These are phyloP conservation scores for Reticulascus tulasneorum DNA, from an alignment of 2,329 filamentous ascomycete species.

Conservation along the genomic window DNA sequence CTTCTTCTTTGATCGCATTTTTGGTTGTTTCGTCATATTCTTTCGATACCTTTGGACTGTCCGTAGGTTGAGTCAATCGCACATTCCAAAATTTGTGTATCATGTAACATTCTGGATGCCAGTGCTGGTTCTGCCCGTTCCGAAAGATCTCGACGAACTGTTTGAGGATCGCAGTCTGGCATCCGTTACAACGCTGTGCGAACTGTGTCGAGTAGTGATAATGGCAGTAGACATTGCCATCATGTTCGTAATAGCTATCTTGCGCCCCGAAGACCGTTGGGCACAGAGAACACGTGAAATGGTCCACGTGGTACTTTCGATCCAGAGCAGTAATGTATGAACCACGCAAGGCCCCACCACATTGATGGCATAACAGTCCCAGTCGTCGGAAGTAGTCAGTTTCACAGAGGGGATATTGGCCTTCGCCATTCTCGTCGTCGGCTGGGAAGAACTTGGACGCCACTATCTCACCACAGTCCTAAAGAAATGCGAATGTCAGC, in stretches of 20 bases:
- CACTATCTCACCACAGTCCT: slow-evolving; percentile 97
- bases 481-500: slow-evolving; percentile 12
- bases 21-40: slow-evolving; percentile 59
- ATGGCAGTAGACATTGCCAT: slow-evolving; percentile 94
- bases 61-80: slow-evolving; percentile 63
- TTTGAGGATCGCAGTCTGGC: slow-evolving; percentile 94
- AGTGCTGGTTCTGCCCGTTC: slow-evolving; percentile 97
- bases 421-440: slow-evolving; percentile 79
- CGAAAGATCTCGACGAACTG: slow-evolving; percentile 99
- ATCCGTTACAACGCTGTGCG: slow-evolving; percentile 93
- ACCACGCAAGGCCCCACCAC: slow-evolving; percentile 85
- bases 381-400: slow-evolving; percentile 95
- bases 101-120: slow-evolving; percentile 99
- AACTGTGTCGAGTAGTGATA: slow-evolving; percentile 99
- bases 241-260: slow-evolving; percentile 98
- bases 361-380: slow-evolving; percentile 86
- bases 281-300: slow-evolving; percentile 97
- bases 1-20: slow-evolving; percentile 73
- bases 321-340: slow-evolving; percentile 98
- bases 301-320: slow-evolving; percentile 97
- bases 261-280: slow-evolving; percentile 97
- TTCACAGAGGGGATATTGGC: slow-evolving; percentile 93
- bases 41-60: slow-evolving; percentile 40
- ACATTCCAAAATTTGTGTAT: slow-evolving; percentile 99
- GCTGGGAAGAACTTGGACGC: slow-evolving; percentile 99